Base-by-base conservation (phyloP, 352 stramenopile genomes). In the Blastocystis sp. region DNA sequence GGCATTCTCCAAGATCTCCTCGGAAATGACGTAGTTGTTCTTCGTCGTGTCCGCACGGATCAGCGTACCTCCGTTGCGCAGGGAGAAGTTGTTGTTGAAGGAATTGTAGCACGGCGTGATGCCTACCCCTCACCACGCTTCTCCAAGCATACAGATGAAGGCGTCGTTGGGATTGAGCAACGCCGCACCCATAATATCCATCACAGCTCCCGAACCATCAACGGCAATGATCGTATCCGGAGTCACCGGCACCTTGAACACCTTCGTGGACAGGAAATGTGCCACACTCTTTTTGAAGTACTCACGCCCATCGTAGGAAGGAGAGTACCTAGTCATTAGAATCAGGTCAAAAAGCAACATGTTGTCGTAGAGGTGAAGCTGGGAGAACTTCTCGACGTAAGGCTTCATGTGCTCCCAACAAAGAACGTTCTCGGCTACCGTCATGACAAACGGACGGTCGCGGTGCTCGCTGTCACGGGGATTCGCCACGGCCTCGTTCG, bases 61-160 rank as follows among this genome's bases (percentile, higher is more conserved):
- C 64, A 88, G 56, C 4, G 62, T 56, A 7, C n/a, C 78, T 45
- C 53, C 61, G 40, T 38, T 79, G 23, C 78, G 78, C 34, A 79
- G 52, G 56, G 61, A 56, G 53, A 88, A 79, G n/a, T 88, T 79
- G 45, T 77, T 77, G 28, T 79, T 66, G 34, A 88, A 88, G 23
- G 64, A 88, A 34, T 88, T 88, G 59, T 88, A 88, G 45, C 78
- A 88, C 14, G 78, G 78, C 62, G 78, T 79, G 38, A 88, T 88
- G 43, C 62, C 77, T 87, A 87, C 0, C 14, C 2, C n/a, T 23
- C 19, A 10, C 19, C 17, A 60, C 28, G 38, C 17, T 45, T 40
- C 5, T 11, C 34, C 2, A 87, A 38, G 9, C 9, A 77, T 87
- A 78, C 67, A 88, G 34, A 88, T 88, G 43, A 88, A 88, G 0